Conservation (phyloP, 768 basidiomycete species). For the Leccinum subtestaceum region DNA sequence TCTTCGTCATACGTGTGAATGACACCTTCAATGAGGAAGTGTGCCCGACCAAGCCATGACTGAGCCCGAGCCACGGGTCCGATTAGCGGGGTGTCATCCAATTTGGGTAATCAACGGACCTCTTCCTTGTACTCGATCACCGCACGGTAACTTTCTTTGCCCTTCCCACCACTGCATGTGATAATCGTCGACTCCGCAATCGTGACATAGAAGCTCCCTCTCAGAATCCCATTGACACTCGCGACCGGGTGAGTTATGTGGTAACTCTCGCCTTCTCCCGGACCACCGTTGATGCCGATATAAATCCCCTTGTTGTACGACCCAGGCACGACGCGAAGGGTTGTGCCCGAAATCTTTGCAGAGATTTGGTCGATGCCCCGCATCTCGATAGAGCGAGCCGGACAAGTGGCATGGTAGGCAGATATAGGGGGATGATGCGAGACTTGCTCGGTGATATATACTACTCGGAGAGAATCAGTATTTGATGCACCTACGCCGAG, state of each 20-base stretch:
- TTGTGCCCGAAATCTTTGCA: constrained; percentile 87
- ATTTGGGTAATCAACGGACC: constrained; percentile 44
- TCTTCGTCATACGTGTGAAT: constrained; percentile 78
- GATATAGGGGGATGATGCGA: constrained; percentile 97
- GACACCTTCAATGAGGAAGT: constrained; percentile 84
- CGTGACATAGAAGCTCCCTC: constrained; percentile 90
- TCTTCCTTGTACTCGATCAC: constrained; percentile 97
- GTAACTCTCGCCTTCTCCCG: constrained; percentile 76
- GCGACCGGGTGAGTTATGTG: constrained; percentile 89
- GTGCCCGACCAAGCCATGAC: constrained; percentile 90
- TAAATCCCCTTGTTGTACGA: constrained; percentile 87
- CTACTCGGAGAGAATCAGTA: constrained; percentile 54
- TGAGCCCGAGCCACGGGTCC: constrained; percentile 13
- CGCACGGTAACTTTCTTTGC: constrained; percentile 63
- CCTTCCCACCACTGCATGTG: constrained; percentile 71
- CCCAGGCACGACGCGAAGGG: constrained; percentile 80
- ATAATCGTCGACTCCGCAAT: constrained; percentile 77
- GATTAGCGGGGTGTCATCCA: background rate
- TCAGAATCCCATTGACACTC: constrained; percentile 85
- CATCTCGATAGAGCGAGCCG: constrained; percentile 67
- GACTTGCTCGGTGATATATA: constrained; percentile 88
- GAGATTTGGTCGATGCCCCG: constrained; percentile 89
- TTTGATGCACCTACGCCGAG: constrained; percentile 39
- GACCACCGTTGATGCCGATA: constrained; percentile 70
- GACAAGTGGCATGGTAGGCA: constrained; percentile 76